phyloP scores from a whole-genome alignment of 768 basidiomycete species.

The Suillus placidus region DNA sequence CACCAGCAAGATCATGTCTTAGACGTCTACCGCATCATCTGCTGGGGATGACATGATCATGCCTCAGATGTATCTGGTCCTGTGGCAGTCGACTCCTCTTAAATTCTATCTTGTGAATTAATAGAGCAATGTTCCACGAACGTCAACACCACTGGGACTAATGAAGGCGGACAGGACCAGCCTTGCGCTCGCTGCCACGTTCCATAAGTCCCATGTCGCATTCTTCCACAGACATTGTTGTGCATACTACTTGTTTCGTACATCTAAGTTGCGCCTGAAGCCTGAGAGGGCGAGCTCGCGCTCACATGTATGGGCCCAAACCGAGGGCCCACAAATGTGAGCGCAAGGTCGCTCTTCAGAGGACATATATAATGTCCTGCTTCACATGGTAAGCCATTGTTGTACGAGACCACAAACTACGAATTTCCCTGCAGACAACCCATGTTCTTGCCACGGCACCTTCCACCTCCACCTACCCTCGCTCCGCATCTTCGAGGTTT shows the following conservation, averaged over 20 bases:
- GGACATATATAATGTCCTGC: neutral
- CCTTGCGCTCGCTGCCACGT: neutral
- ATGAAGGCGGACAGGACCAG: neutral
- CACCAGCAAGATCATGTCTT: neutral
- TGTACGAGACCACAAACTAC: neutral
- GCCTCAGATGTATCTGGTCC: neutral
- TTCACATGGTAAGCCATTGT: neutral
- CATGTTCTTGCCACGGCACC: neutral
- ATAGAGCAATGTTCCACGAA: neutral
- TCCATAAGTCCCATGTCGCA: neutral
- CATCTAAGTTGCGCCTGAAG: neutral
- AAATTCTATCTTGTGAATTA: neutral
- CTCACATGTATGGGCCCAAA: neutral
- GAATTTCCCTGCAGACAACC: neutral
- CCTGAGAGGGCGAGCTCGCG: neutral
- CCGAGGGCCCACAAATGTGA: neutral
- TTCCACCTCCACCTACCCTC: neutral
- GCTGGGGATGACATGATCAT: neutral
- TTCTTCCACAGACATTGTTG: neutral
- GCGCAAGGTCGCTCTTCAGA: neutral
- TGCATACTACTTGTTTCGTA: neutral
- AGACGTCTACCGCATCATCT: neutral
- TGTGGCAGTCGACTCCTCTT: neutral
- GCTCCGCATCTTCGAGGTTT: neutral
- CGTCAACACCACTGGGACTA: neutral